Evolutionary conservation across 2,329 filamentous ascomycete species (phyloP), one percentile per base, ranked within the genome.

Genomic region (Talaromyces amestolkiae): DNA sequence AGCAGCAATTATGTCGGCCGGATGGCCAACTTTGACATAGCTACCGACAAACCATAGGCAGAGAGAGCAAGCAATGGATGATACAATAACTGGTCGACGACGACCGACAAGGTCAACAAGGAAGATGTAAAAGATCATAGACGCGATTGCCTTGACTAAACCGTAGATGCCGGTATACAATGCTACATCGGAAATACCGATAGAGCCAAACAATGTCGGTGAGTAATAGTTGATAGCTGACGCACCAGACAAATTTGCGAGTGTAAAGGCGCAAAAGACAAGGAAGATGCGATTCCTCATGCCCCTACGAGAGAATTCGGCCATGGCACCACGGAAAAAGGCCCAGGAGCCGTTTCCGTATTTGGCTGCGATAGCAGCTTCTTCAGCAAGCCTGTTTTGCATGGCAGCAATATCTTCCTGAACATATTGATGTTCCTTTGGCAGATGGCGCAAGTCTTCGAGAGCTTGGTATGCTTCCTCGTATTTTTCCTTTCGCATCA

Each of bases 401-500:
- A 93, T 89, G 68, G 85, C 87, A 64, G 84, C 82, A 27, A 93
- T 81, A 76, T 93, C 91, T 74, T 93, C 90, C 1, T 89, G 79
- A 66, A 93, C 89, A 74, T 93, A 92, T 15, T 86, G 77, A 68
- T 80, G 72, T 19, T 77, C 72, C 2, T 70, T 67, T 3, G 80
- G 75, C 8, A 82, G 76, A 19, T 78, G 72, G 49, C 83, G 76
- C 37, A 80, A 72, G 75, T 77, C 79, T 65, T 72, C 73, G 9
- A 90, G 81, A 49, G 86, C 84, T 24, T 80, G 71, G 49, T 87
- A 79, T 0, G 86, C 86, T 72, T 91, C 85, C 33, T 91, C 87
- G 82, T 88, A 89, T 0, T 86, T 83, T 68, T 89, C 89, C 70
- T 89, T 84, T 17, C 84, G 83, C 5, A 90, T 89, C 6, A 92